Conservation (phyloP, 768 basidiomycete species). For the Neoboletus subvelutipes region DNA sequence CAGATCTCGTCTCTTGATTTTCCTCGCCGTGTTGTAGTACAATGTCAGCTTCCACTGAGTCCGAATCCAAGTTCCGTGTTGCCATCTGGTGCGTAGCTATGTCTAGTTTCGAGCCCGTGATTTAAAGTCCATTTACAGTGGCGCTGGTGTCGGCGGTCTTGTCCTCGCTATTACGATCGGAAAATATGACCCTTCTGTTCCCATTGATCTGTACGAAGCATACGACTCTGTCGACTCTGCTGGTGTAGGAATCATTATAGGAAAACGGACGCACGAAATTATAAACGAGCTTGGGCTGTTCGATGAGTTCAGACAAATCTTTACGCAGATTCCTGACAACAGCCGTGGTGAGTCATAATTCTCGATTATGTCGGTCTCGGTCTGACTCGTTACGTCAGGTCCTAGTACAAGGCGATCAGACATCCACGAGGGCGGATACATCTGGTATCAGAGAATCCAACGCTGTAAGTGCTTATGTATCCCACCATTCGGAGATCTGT, state of each 20-base stretch:
- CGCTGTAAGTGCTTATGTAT: slow-evolving; percentile 16
- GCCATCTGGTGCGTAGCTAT: slow-evolving; percentile 19
- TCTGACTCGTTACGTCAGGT: background rate
- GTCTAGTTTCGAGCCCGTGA: background rate
- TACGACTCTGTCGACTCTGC: slow-evolving; percentile 38
- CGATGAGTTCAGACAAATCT: slow-evolving; percentile 27
- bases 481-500: background rate
- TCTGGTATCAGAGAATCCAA: slow-evolving; percentile 24
- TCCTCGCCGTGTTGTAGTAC: background rate
- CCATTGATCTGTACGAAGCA: slow-evolving; percentile 48
- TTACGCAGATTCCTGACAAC: background rate
- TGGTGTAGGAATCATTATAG: slow-evolving; percentile 46
- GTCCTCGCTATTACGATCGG: slow-evolving; percentile 36
- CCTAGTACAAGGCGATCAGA: slow-evolving; percentile 24
- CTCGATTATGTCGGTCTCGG: background rate
- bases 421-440: slow-evolving; percentile 32
- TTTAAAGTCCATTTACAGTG: slow-evolving; percentile 20
- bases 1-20: background rate
- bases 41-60: background rate
- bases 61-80: slow-evolving; percentile 14
- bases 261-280: slow-evolving; percentile 47
- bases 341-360: background rate
- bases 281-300: slow-evolving; percentile 43
- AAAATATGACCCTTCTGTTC: slow-evolving; percentile 20
- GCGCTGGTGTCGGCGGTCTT: slow-evolving; percentile 45